Evolutionary conservation across 1,284 basidiomycete genomes (phyloP), one percentile per base, ranked within the genome.

Genomic region (Rhodotorula sp.): DNA sequence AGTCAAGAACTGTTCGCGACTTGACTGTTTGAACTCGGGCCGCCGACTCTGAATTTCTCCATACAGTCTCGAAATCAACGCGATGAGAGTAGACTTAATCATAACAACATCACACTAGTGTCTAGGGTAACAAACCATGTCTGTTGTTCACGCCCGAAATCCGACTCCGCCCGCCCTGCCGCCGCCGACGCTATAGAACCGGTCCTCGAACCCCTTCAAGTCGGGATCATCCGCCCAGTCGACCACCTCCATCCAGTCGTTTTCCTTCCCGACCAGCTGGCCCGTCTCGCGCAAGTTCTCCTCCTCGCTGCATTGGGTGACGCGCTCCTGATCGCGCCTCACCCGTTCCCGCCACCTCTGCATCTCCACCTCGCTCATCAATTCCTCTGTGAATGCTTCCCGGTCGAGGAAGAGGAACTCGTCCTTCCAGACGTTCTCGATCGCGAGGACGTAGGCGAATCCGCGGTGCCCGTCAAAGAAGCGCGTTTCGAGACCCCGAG

Each of bases 391-490:
- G 14, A 45, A 55, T 5, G 34, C 28, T 7, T n/a, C 10, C 18
- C 10, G 18, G 1, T 14, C 28, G 12, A 65, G 55, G 15, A 45
- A 23, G 19, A 61, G 23, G 3, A 60, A n/a, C 23, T 71, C 64
- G 60, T 68, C 66, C 28, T 21, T 26, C 67, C 68, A 70, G 21
- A 15, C 31, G 28, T 43, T 58, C 61, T 68, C 64, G 6, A 71
- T 60, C 21, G 64, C 69, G 3, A 74, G 52, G 34, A 74, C 67
- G 34, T 74, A 74, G 12, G 26, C 52, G 26, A 15, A 23, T 1
- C 48, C 56, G 21, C 50, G 31, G 31, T 71, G 67, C 1, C 64
- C 69, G 26, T 60, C 56, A 43, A 62, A 70, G 62, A 74, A 74
- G 34, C 23, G 14, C 31, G 66, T 67, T 6, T n/a, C 18, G 26